These are phyloP conservation scores for Canna indica DNA, from an alignment of 176 grass and related monocot species.

Conservation along the genomic window DNA sequence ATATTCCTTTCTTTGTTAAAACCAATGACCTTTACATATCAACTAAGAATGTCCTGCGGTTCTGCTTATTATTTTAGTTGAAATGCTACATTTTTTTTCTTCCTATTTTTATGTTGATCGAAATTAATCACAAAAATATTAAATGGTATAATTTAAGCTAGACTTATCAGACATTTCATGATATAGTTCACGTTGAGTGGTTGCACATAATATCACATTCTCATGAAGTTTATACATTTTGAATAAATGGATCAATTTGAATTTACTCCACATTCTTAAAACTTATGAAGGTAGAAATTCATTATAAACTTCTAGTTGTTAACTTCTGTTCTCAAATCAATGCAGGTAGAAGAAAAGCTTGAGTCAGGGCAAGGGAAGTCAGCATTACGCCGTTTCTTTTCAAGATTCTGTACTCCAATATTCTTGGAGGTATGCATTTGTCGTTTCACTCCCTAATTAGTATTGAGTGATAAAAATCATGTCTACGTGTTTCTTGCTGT, in stretches of 20 bases:
- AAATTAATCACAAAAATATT: no score
- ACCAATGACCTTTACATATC: no score
- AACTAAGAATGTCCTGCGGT: no score
- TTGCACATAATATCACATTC: neutral
- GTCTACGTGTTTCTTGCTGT: neutral
- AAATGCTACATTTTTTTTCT: no score
- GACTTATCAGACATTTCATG: neutral
- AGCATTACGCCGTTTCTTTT: conserved; percentile 65
- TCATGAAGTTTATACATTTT: neutral
- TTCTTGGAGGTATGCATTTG: conserved; percentile 57
- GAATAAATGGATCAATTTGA: neutral
- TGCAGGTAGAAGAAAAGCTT: conserved; percentile 90
- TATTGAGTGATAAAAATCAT: neutral
- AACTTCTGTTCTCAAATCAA: neutral
- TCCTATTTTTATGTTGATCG: no score
- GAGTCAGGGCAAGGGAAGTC: conserved; percentile 87
- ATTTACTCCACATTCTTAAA: neutral
- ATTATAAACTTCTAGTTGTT: neutral
- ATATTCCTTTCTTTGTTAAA: no score
- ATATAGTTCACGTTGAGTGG: neutral
- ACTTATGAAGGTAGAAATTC: neutral
- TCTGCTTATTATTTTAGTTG: no score
- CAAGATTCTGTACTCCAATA: conserved; percentile 93
- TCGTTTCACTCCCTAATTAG: neutral
- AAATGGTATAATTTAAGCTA: no score